Percentiles rank a stretch among this genome's conserved stretches.
phyloP scores from a whole-genome alignment of 129 eudicot species.

The Flaveria ramosissima region DNA sequence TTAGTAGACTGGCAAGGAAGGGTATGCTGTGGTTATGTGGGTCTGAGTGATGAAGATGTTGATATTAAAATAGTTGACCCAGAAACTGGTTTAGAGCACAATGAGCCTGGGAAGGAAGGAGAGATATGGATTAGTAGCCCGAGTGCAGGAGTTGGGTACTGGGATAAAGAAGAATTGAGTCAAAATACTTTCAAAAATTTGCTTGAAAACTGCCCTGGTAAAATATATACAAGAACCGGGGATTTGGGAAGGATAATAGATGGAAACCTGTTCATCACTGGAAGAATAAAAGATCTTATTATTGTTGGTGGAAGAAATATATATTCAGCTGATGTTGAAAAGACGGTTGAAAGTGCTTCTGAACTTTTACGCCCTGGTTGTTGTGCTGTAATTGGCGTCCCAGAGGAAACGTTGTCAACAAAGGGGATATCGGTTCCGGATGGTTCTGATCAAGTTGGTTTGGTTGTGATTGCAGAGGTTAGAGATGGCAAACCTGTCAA shows the following conservation, averaged over 20 bases:
- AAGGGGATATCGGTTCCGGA: slow-evolving; percentile 71
- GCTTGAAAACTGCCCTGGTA: slow-evolving; percentile 39
- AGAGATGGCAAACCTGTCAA: slow-evolving; percentile 68
- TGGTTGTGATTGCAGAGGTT: slow-evolving; percentile 83
- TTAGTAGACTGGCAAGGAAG: slow-evolving; percentile 88
- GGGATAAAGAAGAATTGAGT: slow-evolving; percentile 67
- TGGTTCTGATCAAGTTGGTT: slow-evolving; percentile 75
- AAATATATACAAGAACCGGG: slow-evolving; percentile 65
- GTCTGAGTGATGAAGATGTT: slow-evolving; percentile 46
- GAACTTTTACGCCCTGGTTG: slow-evolving; percentile 79
- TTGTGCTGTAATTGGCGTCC: slow-evolving; percentile 86
- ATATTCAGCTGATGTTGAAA: slow-evolving; percentile 77
- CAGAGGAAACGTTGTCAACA: slow-evolving; percentile 60
- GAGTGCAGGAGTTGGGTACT: slow-evolving; percentile 85
- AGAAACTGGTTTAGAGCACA: slow-evolving; percentile 56
- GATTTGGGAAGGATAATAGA: slow-evolving; percentile 74
- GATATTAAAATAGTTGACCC: slow-evolving; percentile 64
- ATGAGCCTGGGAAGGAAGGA: slow-evolving; percentile 66
- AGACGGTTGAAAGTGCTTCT: slow-evolving; percentile 77
- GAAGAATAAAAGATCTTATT: slow-evolving; percentile 83
- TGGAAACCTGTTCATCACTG: slow-evolving; percentile 74
- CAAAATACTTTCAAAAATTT: slow-evolving; percentile 54
- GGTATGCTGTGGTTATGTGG: slow-evolving; percentile 76
- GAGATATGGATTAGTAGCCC: slow-evolving; percentile 86
- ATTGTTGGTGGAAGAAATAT: slow-evolving; percentile 88